phyloP scores from a whole-genome alignment of 2,329 filamentous ascomycete species.

The Cucurbitaria berberidis region DNA sequence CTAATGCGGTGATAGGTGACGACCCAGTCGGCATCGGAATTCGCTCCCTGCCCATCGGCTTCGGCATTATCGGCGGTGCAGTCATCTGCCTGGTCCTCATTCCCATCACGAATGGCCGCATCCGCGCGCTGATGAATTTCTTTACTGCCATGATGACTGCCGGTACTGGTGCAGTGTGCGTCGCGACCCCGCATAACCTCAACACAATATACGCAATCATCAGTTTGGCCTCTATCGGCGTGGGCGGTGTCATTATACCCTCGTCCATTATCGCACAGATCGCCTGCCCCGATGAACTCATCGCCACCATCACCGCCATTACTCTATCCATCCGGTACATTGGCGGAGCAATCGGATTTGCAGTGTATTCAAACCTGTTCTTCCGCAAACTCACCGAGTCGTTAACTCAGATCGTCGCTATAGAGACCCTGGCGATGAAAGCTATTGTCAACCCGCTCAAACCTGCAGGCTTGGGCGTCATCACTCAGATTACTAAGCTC shows the following conservation, averaged over 20 bases:
- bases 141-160: slow-evolving; percentile 70
- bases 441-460: slow-evolving; percentile 51
- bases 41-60: slow-evolving; percentile 68
- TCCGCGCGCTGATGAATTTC: slow-evolving; percentile 64
- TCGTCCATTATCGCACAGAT: slow-evolving; percentile 72
- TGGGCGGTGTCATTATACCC: slow-evolving; percentile 72
- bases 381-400: slow-evolving; percentile 29
- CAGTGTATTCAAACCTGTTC: slow-evolving; percentile 52
- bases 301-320: slow-evolving; percentile 71
- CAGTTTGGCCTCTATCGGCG: slow-evolving; percentile 67
- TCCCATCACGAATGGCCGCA: slow-evolving; percentile 63
- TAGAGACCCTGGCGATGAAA: slow-evolving; percentile 56
- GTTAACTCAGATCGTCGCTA: slow-evolving; percentile 29
- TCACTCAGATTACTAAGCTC: slow-evolving; percentile 53
- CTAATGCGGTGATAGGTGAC: slow-evolving; percentile 48
- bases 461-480: slow-evolving; percentile 56
- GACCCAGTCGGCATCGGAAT: slow-evolving; percentile 69
- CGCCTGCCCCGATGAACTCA: slow-evolving; percentile 72
- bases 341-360: slow-evolving; percentile 69
- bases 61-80: slow-evolving; percentile 67
- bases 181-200: slow-evolving; percentile 60
- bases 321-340: slow-evolving; percentile 73
- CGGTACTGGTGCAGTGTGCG: slow-evolving; percentile 62
- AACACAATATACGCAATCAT: slow-evolving; percentile 63
- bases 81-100: slow-evolving; percentile 65